These are phyloP conservation scores for Fraxinus paxiana DNA, from an alignment of 305 asterid species.

Conservation along the genomic window DNA sequence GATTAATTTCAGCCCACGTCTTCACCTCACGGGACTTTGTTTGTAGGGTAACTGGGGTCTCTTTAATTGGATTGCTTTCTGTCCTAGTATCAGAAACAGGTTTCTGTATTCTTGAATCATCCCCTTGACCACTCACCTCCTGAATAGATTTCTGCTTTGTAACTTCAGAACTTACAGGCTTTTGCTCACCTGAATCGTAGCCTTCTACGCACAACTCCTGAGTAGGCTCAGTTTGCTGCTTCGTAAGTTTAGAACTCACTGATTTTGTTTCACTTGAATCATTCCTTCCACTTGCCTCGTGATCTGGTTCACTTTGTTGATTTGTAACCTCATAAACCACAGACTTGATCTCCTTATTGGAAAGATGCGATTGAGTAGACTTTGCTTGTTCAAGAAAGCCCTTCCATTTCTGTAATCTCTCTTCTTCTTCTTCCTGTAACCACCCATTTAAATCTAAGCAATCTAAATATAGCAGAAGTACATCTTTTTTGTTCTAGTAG, in stretches of 20 bases:
- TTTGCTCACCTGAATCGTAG: constrained; percentile 33
- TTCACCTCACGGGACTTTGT: constrained; percentile 42
- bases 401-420: constrained; percentile 75
- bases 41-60: constrained; percentile 32
- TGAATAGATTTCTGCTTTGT: constrained; percentile 23
- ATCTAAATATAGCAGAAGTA: background rate
- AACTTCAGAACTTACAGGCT: constrained; percentile 23
- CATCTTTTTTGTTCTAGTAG: background rate
- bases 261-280: constrained; percentile 29
- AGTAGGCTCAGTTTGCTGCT: constrained; percentile 30
- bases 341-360: constrained; percentile 27
- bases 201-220: constrained; percentile 24
- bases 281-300: constrained; percentile 16
- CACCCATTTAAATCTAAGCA: constrained; percentile 14
- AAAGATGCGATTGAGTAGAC: constrained; percentile 27
- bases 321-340: constrained; percentile 34
- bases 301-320: constrained; percentile 18
- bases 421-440: constrained; percentile 82
- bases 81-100: constrained; percentile 28
- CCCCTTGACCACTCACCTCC: constrained; percentile 40
- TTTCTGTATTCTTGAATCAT: constrained; percentile 35
- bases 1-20: constrained; percentile 66
- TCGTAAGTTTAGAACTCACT: constrained; percentile 34
- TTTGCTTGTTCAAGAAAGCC: constrained; percentile 55
- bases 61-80: constrained; percentile 32